These are phyloP conservation scores for Emergomyces orientalis DNA, from an alignment of 2,329 filamentous ascomycete species.

Conservation along the genomic window DNA sequence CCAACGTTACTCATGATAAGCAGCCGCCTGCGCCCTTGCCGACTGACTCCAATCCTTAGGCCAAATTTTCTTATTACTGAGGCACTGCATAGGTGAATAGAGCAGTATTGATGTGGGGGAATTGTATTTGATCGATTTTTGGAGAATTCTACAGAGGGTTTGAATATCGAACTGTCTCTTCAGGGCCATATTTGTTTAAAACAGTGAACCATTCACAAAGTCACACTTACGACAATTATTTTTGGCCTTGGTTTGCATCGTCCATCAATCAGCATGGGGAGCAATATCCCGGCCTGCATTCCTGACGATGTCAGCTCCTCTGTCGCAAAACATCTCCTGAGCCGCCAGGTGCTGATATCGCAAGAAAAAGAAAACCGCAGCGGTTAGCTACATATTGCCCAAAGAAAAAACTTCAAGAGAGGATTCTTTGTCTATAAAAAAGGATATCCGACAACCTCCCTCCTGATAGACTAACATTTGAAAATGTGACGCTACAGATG, in stretches of 20 bases:
- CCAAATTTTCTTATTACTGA: neutral
- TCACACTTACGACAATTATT: neutral
- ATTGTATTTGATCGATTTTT: neutral
- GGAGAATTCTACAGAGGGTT: neutral
- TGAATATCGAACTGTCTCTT: neutral
- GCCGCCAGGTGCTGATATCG: slow-evolving; percentile 10
- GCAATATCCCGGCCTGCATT: neutral
- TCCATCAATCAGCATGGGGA: neutral
- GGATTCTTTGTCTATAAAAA: neutral
- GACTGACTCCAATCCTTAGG: neutral
- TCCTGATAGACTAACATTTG: neutral
- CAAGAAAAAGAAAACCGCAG: slow-evolving; percentile 13
- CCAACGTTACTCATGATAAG: neutral
- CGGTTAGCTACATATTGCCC: slow-evolving; percentile 8
- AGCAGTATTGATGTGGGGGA: neutral
- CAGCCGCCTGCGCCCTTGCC: neutral
- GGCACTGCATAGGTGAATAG: neutral
- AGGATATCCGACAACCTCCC: neutral
- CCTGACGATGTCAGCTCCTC: slow-evolving; percentile 3
- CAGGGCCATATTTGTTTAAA: neutral
- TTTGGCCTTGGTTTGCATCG: neutral
- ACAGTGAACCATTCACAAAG: neutral
- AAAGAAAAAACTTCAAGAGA: neutral
- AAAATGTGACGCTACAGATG: slow-evolving; percentile 18
- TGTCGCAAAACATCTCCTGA: slow-evolving; percentile 8